Evolutionary conservation across 2,329 filamentous ascomycete genomes (phyloP).

Genomic region (Tolypocladium sp.): DNA sequence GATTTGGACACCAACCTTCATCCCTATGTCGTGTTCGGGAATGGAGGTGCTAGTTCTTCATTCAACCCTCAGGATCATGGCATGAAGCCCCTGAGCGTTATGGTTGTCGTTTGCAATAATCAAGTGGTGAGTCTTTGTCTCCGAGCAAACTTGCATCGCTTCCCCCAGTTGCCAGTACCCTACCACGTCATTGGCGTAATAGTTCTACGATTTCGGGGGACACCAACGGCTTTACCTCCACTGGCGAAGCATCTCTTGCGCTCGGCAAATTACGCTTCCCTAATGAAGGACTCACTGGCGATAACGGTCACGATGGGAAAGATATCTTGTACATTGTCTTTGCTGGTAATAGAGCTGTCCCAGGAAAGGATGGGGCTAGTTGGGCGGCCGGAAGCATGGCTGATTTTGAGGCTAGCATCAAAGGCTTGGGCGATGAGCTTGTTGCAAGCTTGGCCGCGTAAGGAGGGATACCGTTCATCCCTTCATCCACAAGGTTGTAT

Average conservation of each 20-base stretch:
- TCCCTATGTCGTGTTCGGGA: not conserved
- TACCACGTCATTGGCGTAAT: not conserved
- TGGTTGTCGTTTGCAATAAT: not conserved
- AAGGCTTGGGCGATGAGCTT: not conserved
- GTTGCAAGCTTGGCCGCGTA: not conserved
- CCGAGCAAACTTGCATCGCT: too few species aligned
- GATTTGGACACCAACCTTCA: too few species aligned
- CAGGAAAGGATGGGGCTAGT: not conserved
- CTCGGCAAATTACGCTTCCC: not conserved
- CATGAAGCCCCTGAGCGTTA: not conserved
- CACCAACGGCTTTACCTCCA: not conserved
- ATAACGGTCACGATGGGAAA: not conserved
- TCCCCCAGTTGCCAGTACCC: not conserved
- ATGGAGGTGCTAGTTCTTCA: not conserved
- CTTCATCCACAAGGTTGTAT: too few species aligned
- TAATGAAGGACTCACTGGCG: not conserved
- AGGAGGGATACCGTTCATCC: too few species aligned
- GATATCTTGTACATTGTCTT: not conserved
- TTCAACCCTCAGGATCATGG: not conserved
- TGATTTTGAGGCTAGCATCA: not conserved
- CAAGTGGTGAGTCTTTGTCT: not conserved
- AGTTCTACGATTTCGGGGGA: not conserved
- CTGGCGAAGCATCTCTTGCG: not conserved
- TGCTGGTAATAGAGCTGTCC: not conserved
- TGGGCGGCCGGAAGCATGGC: not conserved